Percentiles rank a stretch among this genome's conserved stretches.
phyloP scores from a whole-genome alignment of 768 basidiomycete genomes.

The Kondoa subrosea region DNA sequence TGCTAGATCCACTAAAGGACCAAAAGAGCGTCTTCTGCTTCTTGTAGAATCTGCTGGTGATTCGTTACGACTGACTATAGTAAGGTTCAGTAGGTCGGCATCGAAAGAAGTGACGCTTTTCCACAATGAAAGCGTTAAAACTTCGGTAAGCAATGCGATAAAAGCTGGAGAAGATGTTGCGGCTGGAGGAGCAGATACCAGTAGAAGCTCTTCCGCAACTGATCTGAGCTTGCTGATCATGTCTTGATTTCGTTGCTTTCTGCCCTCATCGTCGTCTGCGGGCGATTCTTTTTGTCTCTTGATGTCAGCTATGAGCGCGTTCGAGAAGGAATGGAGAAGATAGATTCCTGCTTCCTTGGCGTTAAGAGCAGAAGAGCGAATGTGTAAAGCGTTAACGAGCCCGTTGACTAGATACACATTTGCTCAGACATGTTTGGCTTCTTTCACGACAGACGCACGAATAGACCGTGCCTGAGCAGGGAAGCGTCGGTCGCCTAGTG shows the following conservation, averaged over 20 bases:
- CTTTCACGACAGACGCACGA: background rate
- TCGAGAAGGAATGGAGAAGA: constrained; percentile 18
- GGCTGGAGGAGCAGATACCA: constrained; percentile 7
- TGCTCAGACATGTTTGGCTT: background rate
- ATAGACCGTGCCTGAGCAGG: background rate
- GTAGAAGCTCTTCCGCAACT: constrained; percentile 6
- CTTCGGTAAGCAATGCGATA: constrained; percentile 14
- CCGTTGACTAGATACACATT: background rate
- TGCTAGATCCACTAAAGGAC: background rate
- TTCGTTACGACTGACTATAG: constrained; percentile 8
- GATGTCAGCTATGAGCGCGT: constrained; percentile 10
- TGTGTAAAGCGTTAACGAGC: constrained; percentile 12
- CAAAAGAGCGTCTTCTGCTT: constrained; percentile 7
- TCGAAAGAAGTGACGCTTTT: constrained; percentile 10
- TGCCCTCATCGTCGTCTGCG: constrained; percentile 7
- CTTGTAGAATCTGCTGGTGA: background rate
- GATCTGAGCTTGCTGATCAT: background rate
- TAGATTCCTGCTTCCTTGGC: constrained; percentile 18
- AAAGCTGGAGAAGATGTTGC: constrained; percentile 7
- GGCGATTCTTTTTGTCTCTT: constrained; percentile 1
- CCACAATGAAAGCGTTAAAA: constrained; percentile 14
- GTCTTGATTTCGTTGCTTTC: constrained; percentile 11
- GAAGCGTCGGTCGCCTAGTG: constrained; percentile 1
- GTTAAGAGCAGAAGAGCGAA: constrained; percentile 6
- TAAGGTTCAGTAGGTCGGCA: constrained; percentile 15